phyloP scores from a whole-genome alignment of 139 green algal genomes.

The Chlorella sorokiniana region DNA sequence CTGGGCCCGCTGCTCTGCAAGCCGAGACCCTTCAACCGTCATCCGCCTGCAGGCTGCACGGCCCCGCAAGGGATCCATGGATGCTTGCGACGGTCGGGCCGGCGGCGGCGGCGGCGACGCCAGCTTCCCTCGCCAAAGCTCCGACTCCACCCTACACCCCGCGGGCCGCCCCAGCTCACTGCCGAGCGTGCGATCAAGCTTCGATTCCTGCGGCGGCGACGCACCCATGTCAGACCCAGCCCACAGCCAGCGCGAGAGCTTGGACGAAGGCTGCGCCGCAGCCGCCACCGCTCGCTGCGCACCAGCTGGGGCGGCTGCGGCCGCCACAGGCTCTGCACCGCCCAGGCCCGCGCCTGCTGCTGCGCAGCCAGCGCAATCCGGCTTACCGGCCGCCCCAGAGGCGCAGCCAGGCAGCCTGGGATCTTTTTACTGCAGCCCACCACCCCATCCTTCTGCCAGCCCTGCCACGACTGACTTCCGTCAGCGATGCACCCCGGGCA shows the following conservation, averaged over 20 bases:
- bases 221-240: neutral
- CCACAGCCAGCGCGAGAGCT: slow-evolving; percentile 11
- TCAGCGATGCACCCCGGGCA: too few species aligned
- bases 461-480: too few species aligned
- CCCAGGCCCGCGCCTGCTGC: neutral
- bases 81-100: neutral
- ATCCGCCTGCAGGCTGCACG: neutral
- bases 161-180: slow-evolving; percentile 5
- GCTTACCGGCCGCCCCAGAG: too few species aligned
- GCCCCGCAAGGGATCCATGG: neutral
- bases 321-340: neutral
- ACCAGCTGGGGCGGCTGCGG: neutral
- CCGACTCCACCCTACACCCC: slow-evolving; percentile 10
- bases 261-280: neutral
- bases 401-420: too few species aligned
- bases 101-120: neutral
- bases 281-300: neutral
- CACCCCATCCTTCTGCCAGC: too few species aligned
- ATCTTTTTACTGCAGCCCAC: too few species aligned
- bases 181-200: slow-evolving; percentile 12
- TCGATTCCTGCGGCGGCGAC: neutral
- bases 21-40: too few species aligned
- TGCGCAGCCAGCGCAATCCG: neutral
- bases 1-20: too few species aligned
- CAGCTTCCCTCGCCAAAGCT: neutral